phyloP scores from a whole-genome alignment of 768 basidiomycete species.

The Calvatia gigantea region DNA sequence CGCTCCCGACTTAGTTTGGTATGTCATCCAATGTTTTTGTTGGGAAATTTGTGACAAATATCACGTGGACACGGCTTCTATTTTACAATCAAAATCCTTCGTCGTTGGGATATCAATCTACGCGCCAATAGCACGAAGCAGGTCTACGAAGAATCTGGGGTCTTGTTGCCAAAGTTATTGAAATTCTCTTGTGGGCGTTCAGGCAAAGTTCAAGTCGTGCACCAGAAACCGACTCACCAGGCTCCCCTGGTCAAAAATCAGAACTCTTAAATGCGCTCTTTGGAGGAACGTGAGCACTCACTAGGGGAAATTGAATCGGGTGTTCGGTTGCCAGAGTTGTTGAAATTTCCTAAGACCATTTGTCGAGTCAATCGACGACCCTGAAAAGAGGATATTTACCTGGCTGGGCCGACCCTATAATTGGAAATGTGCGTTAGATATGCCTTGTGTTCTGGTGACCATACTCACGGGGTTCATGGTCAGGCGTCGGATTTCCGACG shows the following conservation, averaged over 20 bases:
- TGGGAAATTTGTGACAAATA: not conserved
- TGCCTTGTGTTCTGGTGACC: not conserved
- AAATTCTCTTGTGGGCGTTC: not conserved
- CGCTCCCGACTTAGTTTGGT: no score
- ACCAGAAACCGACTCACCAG: no score
- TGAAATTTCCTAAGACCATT: not conserved
- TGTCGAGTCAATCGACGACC: not conserved
- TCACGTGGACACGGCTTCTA: not conserved
- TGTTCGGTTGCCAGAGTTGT: not conserved
- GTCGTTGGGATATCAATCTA: not conserved
- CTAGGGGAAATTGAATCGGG: not conserved
- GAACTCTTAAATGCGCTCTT: not conserved
- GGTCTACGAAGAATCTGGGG: not conserved
- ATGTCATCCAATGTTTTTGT: not conserved
- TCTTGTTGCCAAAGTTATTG: not conserved
- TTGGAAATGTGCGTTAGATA: not conserved
- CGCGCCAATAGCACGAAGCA: not conserved
- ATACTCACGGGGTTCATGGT: not conserved
- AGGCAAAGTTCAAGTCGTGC: not conserved
- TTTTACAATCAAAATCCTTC: not conserved
- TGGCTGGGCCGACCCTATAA: not conserved
- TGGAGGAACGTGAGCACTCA: not conserved
- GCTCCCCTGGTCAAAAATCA: not conserved
- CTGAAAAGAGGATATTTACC: not conserved
- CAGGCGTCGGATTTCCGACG: not conserved